Evolutionary conservation across 108 stramenopile species (phyloP), one percentile per base, ranked within the genome.

Genomic region (Skeletonema potamos): DNA sequence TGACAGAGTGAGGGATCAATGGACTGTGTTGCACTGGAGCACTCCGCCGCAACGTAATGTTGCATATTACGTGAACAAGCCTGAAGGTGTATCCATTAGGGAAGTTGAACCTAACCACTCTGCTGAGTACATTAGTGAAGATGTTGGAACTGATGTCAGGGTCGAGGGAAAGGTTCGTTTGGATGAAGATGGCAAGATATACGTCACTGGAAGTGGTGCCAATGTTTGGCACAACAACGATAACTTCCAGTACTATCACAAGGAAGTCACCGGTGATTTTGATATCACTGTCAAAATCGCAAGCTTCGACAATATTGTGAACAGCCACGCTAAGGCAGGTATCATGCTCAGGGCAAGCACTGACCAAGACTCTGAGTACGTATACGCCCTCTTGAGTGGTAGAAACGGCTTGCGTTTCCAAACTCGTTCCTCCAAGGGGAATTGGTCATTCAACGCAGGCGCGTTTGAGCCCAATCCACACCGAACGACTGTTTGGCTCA

Each of bases 21-120:
- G 30, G 61, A 61, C 34, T 15, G 18, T 27, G 37, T 20, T 51
- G 20, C 48, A 51, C n/a, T 51, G 48, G 48, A 8, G 7, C 9
- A 51, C 3, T 51, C 48, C 48, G 6, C 48, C 48, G 20, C 32
- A 51, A 36, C 4, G 33, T 8, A 37, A 76, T 36, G 62, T 76
- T 7, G 76, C 39, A 11, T 76, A 43, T 48, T 76, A 69, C 44
- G 62, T 69, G 34, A 64, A 64, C 68, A 76, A 48, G 57, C 34
- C 76, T 18, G 55, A 76, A 30, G 57, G 13, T 27, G 4, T 3
- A 12, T 27, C 17, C 7, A 30, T 65, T 10, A n/a, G 9, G 7
- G 29, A 41, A 32, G 56, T 58, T 10, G 51, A 33, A 18, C 28
- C 64, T 32, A n/a, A n/a, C n/a, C n/a, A n/a, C n/a, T n/a, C n/a